Conservation (phyloP, 2,329 filamentous ascomycete genomes). For the Pseudogymnoascus sp. region DNA sequence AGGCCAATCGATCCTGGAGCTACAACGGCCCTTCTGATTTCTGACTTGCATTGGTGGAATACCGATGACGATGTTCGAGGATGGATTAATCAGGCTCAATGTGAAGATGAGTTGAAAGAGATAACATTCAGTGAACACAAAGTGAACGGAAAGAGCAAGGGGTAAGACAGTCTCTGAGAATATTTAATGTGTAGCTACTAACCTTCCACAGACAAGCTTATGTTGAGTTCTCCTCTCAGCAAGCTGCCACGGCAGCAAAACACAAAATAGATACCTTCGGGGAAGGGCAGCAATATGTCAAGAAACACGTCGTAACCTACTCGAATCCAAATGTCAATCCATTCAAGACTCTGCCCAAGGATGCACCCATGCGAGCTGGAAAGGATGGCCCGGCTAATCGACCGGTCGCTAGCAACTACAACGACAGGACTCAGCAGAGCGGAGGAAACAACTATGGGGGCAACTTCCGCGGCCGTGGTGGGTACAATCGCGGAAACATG, state of each 20-base stretch:
- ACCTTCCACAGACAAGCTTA: slow-evolving; percentile 55
- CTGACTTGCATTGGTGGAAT: slow-evolving; percentile 93
- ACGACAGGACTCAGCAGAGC: slow-evolving; percentile 31
- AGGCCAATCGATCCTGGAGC: slow-evolving; percentile 50
- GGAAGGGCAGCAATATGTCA: slow-evolving; percentile 44
- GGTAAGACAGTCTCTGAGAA: slow-evolving; percentile 42
- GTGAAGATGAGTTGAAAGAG: slow-evolving; percentile 79
- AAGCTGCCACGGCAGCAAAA: slow-evolving; percentile 80
- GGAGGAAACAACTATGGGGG: slow-evolving; percentile 25
- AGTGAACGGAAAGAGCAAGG: slow-evolving; percentile 97
- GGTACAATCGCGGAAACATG: slow-evolving; percentile 33
- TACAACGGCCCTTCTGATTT: slow-evolving; percentile 69
- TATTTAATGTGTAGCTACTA: background rate
- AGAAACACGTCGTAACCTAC: slow-evolving; percentile 66
- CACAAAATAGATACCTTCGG: slow-evolving; percentile 62
- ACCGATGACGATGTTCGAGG: slow-evolving; percentile 90
- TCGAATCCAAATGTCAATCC: slow-evolving; percentile 72
- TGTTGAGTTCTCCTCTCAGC: slow-evolving; percentile 72
- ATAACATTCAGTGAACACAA: slow-evolving; percentile 98
- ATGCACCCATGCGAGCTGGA: slow-evolving; percentile 62
- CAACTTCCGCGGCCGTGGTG: slow-evolving; percentile 43
- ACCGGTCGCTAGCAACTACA: slow-evolving; percentile 40
- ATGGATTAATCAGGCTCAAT: slow-evolving; percentile 71
- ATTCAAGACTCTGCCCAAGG: slow-evolving; percentile 85
- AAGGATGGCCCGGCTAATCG: slow-evolving; percentile 53